Base-by-base conservation (phyloP, 1,139 yeast genomes). In the Yamadazyma conglobata region DNA sequence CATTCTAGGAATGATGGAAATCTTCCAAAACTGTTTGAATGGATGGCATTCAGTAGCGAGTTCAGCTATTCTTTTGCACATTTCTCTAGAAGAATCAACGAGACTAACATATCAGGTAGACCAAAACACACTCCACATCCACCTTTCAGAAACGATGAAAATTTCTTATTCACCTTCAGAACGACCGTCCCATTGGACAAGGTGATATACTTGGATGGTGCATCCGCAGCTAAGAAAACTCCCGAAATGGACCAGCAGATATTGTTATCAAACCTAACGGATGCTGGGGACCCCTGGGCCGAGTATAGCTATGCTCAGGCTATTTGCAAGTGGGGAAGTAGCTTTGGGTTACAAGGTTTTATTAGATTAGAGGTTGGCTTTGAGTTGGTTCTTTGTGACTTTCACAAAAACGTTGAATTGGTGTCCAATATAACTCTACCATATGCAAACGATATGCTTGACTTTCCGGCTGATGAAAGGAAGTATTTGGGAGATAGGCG, bases 201-300 rank as follows among this genome's bases (percentile, higher is more conserved):
- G 36, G 47, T 76, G 21, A 54, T 76, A 8, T 62, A 63, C 32
- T 47, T 76, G 11, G 80, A 76, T 38, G 81, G 82, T 5, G 79
- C 80, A 0, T 73, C 79, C 18, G 81, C 79, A 12, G 73, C 79
- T 1, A 76, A 76, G 46, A 49, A 58, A 0, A 57, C 70, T 1
- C 80, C 80, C 3, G 75, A 70, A 44, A 73, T 73, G 79, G 81
- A 76, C 45, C 72, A 77, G n/a, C 81, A 76, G 41, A 44, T 54
- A 35, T 38, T 73, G 24, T 49, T 69, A 11, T 57, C 70, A 8
- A 56, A 36, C 31, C 48, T 48, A 34, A 22, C 30, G 5, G 44
- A 54, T 12, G 47, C 50, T 15, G 50, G 50, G n/a, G 47, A 19
- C 1, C 42, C 46, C 3, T 59, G 58, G 29, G 34, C 57, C 30